These are phyloP conservation scores for Cladorrhinum sp. DNA, from an alignment of 2,329 filamentous ascomycete genomes.

Conservation along the genomic window DNA sequence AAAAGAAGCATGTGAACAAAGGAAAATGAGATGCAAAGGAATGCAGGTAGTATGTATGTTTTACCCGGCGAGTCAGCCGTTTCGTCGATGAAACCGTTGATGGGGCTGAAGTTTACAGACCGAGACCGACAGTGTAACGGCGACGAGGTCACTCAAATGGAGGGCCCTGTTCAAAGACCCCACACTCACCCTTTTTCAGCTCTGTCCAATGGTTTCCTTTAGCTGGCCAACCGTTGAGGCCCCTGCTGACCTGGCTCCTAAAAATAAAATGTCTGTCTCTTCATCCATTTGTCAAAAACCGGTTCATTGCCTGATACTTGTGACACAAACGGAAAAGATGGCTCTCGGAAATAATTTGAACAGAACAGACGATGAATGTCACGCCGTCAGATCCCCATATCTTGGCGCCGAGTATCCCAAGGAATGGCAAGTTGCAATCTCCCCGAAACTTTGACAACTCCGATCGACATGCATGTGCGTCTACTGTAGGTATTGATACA, in stretches of 20 bases:
- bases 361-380: not conserved
- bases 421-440: not conserved
- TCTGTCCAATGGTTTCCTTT: not conserved
- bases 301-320: not conserved
- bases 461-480: conserved; percentile 1
- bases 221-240: not conserved
- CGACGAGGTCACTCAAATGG: not conserved
- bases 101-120: not conserved
- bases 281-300: not conserved
- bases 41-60: not conserved
- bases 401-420: conserved; percentile 6
- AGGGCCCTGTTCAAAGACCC: not conserved
- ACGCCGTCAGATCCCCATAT: not conserved
- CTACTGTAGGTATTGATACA: not conserved
- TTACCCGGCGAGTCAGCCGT: not conserved
- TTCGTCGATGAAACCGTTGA: not conserved
- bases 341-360: not conserved
- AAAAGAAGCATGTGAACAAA: not conserved
- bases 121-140: not conserved
- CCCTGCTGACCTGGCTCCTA: not conserved
- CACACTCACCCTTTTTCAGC: not conserved
- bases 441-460: not conserved
- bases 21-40: not conserved
- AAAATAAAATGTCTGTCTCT: not conserved
- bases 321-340: not conserved